Evolutionary conservation across 257 asterid species (phyloP), one percentile per base, ranked within the genome.

Genomic region (Cordia subcordata): DNA sequence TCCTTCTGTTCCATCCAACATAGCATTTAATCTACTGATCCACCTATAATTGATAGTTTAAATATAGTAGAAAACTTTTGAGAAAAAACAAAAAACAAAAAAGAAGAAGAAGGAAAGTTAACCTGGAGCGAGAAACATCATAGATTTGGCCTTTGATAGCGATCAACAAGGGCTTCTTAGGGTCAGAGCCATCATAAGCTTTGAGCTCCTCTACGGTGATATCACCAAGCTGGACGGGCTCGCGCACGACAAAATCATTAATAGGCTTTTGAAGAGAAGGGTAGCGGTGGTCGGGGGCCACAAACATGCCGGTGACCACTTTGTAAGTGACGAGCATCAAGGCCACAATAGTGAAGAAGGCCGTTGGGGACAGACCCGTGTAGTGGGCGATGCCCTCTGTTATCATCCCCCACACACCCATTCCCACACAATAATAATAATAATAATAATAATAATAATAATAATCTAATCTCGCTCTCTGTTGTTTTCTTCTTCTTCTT

Each of bases 51-150:
- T 27, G 4, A 27, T 27, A 12, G 5, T 45, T 16, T 12, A 14
- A 45, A 45, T 45, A 15, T 14, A n/a, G 13, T 13, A 2, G 11
- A 42, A 42, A 11, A 42, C 49, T 1, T 4, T 11, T 11, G n/a
- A 14, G 15, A 8, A 14, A 44, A 1, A 44, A 1, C 4, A 12
- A 51, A 6, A 51, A 0, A 51, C 27, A 11, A 5, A 3, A 23
- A 59, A 40, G 16, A 8, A 51, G 8, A 47, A 45, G 10, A 8
- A 60, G 8, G 38, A 37, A 49, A 8, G 18, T 42, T 17, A 62
- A 90, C 96, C 95, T 82, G 35, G 96, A 92, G 49, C 88, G 90
- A 18, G 98, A 88, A 32, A 92, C 96, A 35, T 88, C 95, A 27
- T 86, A 92, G 84, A 92, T 88, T 79, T 88, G 90, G 44, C 90